A percentile compares a stretch with the other conserved stretches of the same genome.
phyloP scores from a whole-genome alignment of 2,329 filamentous ascomycete genomes.

The Alternaria panax region DNA sequence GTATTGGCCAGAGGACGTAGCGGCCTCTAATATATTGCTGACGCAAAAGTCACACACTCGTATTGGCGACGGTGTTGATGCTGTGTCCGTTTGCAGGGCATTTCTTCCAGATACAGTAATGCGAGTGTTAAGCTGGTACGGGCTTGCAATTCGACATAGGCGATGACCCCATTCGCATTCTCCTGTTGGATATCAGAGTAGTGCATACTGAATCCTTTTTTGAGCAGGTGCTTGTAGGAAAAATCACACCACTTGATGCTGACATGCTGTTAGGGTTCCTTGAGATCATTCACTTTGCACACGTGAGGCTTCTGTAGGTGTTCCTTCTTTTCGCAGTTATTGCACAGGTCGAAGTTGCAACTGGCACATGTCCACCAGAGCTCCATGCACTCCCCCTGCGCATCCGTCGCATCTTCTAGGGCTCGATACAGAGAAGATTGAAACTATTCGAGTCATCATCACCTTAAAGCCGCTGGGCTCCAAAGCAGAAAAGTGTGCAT shows the following conservation, averaged over 20 bases:
- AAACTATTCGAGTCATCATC: neutral
- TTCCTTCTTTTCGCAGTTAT: neutral
- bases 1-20: neutral
- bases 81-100: neutral
- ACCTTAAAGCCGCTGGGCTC: neutral
- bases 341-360: neutral
- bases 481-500: neutral
- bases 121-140: neutral
- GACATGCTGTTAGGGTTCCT: neutral
- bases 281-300: accelerated
- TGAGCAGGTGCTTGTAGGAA: neutral
- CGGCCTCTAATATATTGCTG: neutral
- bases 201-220: neutral
- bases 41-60: neutral
- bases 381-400: too few relatives aligned
- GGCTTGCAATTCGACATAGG: neutral
- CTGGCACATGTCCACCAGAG: too few relatives aligned
- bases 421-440: neutral
- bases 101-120: neutral
- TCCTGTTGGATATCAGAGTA: neutral
- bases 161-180: neutral
- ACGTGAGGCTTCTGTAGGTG: neutral
- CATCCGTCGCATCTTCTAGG: neutral
- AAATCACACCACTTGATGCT: neutral
- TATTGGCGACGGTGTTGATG: neutral